These are phyloP conservation scores for Lignosus rhinocerotis DNA, from an alignment of 1,284 basidiomycete genomes.

Conservation along the genomic window DNA sequence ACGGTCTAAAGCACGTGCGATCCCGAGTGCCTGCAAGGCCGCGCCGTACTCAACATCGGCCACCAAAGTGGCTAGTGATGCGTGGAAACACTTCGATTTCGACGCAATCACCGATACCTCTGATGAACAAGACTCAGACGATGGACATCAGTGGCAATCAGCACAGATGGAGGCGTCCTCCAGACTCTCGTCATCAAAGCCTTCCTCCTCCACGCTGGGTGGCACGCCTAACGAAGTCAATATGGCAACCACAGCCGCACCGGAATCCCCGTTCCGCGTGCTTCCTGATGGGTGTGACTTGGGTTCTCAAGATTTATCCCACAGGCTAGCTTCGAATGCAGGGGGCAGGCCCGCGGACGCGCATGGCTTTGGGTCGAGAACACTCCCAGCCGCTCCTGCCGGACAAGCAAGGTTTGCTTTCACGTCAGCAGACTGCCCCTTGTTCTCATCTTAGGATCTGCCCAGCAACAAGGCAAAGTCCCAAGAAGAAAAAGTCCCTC, in stretches of 20 bases:
- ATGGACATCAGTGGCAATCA: conserved; percentile 7
- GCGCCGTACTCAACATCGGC: conserved; percentile 12
- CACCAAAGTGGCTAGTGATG: conserved; percentile 7
- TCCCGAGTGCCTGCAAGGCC: not conserved
- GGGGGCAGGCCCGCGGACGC: conserved; percentile 1
- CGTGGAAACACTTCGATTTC: conserved; percentile 36
- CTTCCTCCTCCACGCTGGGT: not conserved
- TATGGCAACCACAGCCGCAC: not conserved
- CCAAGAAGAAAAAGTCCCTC: conserved; percentile 3
- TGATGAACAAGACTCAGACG: conserved; percentile 25
- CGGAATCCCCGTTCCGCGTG: not conserved
- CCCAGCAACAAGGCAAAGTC: conserved; percentile 5
- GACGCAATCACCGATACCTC: conserved; percentile 32
- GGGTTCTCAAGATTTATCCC: conserved; percentile 1
- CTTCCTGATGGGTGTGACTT: not conserved
- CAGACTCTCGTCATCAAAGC: not conserved
- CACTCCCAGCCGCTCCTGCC: not conserved
- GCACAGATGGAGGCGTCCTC: not conserved
- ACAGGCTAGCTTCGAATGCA: not conserved
- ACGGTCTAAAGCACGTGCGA: not conserved
- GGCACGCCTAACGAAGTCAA: not conserved
- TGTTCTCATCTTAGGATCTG: conserved; percentile 11
- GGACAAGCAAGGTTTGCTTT: conserved; percentile 18
- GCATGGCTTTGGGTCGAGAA: conserved; percentile 3
- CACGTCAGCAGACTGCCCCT: conserved; percentile 16